These are phyloP conservation scores for Zizania latifolia DNA, from an alignment of 176 grass and related monocot species.

Conservation along the genomic window DNA sequence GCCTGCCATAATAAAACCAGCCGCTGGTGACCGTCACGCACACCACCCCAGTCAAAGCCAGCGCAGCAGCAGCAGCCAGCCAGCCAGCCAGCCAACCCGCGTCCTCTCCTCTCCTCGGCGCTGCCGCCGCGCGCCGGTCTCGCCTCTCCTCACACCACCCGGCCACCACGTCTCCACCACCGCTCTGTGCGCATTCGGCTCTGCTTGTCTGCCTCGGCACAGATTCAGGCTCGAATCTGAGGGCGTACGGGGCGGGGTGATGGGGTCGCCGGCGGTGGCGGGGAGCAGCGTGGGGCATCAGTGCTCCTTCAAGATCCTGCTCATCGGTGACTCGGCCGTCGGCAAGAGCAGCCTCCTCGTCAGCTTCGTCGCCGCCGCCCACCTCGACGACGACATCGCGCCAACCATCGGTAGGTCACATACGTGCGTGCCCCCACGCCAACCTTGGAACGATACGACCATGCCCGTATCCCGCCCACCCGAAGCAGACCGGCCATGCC, in stretches of 20 bases:
- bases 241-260: background rate
- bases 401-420: slow-evolving; percentile 65
- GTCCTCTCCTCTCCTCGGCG: background rate
- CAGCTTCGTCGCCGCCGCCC: slow-evolving; percentile 68
- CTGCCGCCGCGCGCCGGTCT: slow-evolving; percentile 4
- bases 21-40: no score
- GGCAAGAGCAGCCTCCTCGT: slow-evolving; percentile 96
- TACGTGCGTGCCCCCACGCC: background rate
- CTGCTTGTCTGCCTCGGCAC: background rate
- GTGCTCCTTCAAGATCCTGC: slow-evolving; percentile 88
- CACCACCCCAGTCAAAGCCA: background rate
- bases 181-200: background rate
- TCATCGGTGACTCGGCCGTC: slow-evolving; percentile 89
- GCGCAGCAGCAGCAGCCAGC: background rate
- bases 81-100: no score
- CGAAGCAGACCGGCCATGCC: no score
- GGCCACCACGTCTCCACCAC: background rate
- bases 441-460: no score
- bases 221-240: background rate
- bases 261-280: slow-evolving; percentile 32
- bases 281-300: slow-evolving; percentile 43
- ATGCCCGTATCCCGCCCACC: no score
- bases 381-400: slow-evolving; percentile 50
- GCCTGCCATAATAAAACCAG: no score
- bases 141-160: no score